phyloP scores from a whole-genome alignment of 495 filamentous ascomycete genomes.

The Paragyromitra xinjiangensis region DNA sequence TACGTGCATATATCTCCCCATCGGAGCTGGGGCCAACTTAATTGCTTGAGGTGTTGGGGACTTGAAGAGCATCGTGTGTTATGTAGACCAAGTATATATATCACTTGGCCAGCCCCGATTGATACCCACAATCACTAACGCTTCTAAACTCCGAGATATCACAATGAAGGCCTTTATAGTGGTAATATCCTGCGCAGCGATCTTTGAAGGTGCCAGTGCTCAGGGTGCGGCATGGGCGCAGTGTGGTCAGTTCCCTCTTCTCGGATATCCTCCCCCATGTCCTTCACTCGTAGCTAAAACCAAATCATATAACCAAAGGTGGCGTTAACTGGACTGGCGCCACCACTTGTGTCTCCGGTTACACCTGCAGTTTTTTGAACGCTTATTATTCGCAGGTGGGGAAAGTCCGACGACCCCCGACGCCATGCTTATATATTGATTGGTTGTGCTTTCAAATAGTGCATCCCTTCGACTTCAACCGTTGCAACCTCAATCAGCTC shows the following conservation, averaged over 20 bases:
- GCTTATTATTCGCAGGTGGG: constrained; percentile 46
- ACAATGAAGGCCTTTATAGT: constrained; percentile 28
- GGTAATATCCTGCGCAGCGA: constrained; percentile 13
- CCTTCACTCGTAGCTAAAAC: background rate
- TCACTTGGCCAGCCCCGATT: constrained; percentile 8
- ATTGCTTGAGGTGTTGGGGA: background rate
- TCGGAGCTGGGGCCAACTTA: background rate
- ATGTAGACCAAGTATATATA: constrained; percentile 29
- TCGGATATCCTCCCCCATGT: background rate
- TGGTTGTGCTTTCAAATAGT: constrained; percentile 1
- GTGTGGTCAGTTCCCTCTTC: constrained; percentile 16
- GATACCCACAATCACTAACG: background rate
- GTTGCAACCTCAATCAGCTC: background rate
- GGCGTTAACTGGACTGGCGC: constrained; percentile 47
- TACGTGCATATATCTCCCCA: background rate
- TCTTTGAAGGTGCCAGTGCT: constrained; percentile 13
- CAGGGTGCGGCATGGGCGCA: constrained; percentile 28
- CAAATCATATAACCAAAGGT: constrained; percentile 19
- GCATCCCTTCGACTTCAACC: constrained; percentile 5
- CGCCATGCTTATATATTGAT: background rate
- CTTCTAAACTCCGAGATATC: constrained; percentile 7
- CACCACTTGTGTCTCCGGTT: constrained; percentile 47
- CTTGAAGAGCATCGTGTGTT: background rate
- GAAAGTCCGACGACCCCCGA: background rate
- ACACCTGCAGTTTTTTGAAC: constrained; percentile 30